Evolutionary conservation across 768 basidiomycete genomes (phyloP), one percentile per base, ranked within the genome.

Genomic region (Russula sp.): DNA sequence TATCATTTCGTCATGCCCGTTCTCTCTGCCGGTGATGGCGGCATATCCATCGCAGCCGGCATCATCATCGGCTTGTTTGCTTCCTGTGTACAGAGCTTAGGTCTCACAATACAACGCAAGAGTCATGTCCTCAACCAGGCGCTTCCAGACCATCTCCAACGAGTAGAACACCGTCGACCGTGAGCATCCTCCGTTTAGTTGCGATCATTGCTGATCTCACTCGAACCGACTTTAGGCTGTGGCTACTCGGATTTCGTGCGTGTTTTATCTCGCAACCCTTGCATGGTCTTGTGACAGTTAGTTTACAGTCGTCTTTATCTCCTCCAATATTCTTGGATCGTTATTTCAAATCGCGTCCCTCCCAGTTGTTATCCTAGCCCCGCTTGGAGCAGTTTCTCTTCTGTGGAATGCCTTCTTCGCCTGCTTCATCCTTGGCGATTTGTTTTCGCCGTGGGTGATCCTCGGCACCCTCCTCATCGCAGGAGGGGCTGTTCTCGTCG

Each of bases 321-420:
- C 86, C 35, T 92, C 93, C 55, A 97, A 97, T 74, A 76, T 95
- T 62, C 76, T 94, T 54, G 91, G 92, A 7, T 94, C 92, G 2
- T 75, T 95, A 42, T 89, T 96, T 68, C 94, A 96, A 76, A 92
- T 98, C 47, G 93, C 92, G 9, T 90, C 93, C 2, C 83, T 98
- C 13, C 94, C 94, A 3, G 91, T 98, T 66, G 94, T 96, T 63
- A 91, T 98, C 61, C 87, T 98, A 56, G 94, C 94, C 0, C 94
- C 94, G 0, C 81, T 98, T 4, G 94, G 94, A 11, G 94, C 94
- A 0, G 89, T 95, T 35, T 93, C 90, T 2, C 82, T 98, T 34
- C 82, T 98, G 34, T 96, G 90, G 90, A 98, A 98, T 72, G 94
- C 94, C 4, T 83, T 96, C 70, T 94, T 96, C 71, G 93, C 94